These are phyloP conservation scores for Solidago caesia DNA, from an alignment of 129 eudicot species.

Conservation along the genomic window DNA sequence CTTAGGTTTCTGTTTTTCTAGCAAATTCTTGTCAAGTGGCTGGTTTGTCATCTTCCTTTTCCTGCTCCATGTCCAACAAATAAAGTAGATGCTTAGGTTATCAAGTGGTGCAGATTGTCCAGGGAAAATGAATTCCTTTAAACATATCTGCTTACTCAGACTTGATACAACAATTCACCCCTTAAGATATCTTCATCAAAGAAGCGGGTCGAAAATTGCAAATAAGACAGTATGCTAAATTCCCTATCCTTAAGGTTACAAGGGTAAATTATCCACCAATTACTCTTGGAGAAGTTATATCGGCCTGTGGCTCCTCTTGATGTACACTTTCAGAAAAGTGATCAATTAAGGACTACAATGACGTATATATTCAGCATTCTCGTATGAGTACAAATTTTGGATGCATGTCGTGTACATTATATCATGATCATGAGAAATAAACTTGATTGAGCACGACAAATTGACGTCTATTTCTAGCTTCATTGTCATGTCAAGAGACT, in stretches of 20 bases:
- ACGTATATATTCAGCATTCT: background rate
- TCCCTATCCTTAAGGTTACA: too few relatives aligned
- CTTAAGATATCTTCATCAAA: background rate
- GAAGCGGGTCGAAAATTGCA: background rate
- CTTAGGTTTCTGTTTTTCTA: slow-evolving; percentile 24
- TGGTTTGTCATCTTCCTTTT: slow-evolving; percentile 33
- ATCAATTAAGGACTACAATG: background rate
- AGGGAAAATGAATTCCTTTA: slow-evolving; percentile 24
- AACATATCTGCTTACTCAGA: slow-evolving; percentile 20
- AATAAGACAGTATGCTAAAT: background rate
- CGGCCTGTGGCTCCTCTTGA: background rate
- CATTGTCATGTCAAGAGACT: slow-evolving; percentile 6
- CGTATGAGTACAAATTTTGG: slow-evolving; percentile 8
- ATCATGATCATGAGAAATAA: background rate
- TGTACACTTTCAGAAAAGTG: slow-evolving; percentile 7
- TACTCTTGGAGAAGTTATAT: background rate
- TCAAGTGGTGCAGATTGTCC: slow-evolving; percentile 33
- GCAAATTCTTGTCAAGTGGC: slow-evolving; percentile 27
- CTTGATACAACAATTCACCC: slow-evolving; percentile 11
- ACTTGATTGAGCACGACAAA: background rate
- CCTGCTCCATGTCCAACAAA: slow-evolving; percentile 23
- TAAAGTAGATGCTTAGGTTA: slow-evolving; percentile 20
- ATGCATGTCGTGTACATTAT: background rate
- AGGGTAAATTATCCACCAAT: too few relatives aligned
- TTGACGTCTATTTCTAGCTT: slow-evolving; percentile 12